Evolutionary conservation across 2,329 filamentous ascomycete species (phyloP).

Genomic region (Lecanosticta acicola): DNA sequence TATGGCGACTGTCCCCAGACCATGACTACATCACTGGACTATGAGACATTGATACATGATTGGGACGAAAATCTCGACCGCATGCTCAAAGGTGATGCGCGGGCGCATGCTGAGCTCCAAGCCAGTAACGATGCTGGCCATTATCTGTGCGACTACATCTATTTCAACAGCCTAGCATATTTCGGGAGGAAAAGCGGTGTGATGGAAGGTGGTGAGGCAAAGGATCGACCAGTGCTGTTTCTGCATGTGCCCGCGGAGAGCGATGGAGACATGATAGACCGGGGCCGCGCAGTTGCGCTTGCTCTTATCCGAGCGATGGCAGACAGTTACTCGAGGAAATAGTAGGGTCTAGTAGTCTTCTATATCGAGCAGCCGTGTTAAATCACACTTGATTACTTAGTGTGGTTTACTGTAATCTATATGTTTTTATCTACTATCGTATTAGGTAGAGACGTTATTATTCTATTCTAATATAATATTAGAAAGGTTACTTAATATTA

Average conservation of each 20-base stretch:
- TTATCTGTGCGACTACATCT: conserved; percentile 44
- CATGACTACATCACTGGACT: conserved; percentile 29
- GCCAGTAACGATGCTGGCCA: conserved; percentile 39
- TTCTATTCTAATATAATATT: too few species aligned
- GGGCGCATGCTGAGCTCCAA: conserved; percentile 29
- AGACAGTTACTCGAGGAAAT: conserved; percentile 24
- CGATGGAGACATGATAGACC: conserved; percentile 27
- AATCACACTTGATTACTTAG: too few species aligned
- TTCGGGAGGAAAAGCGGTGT: conserved; percentile 23
- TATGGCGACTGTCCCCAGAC: conserved; percentile 28
- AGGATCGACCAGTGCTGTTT: conserved; percentile 36
- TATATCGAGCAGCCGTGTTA: too few species aligned
- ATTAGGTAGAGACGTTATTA: too few species aligned
- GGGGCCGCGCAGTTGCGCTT: conserved; percentile 28
- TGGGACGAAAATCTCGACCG: conserved; percentile 27
- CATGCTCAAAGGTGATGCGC: conserved; percentile 24
- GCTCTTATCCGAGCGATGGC: conserved; percentile 35
- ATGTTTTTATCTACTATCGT: too few species aligned
- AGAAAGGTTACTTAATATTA: too few species aligned
- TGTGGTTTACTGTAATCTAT: too few species aligned
- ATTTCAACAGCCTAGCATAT: conserved; percentile 37
- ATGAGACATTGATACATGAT: conserved; percentile 27
- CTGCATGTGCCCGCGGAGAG: conserved; percentile 39
- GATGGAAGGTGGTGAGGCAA: conserved; percentile 17
- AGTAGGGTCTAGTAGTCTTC: too few species aligned